Conservation (phyloP, 768 basidiomycete species). For the Boletellus ananas region DNA sequence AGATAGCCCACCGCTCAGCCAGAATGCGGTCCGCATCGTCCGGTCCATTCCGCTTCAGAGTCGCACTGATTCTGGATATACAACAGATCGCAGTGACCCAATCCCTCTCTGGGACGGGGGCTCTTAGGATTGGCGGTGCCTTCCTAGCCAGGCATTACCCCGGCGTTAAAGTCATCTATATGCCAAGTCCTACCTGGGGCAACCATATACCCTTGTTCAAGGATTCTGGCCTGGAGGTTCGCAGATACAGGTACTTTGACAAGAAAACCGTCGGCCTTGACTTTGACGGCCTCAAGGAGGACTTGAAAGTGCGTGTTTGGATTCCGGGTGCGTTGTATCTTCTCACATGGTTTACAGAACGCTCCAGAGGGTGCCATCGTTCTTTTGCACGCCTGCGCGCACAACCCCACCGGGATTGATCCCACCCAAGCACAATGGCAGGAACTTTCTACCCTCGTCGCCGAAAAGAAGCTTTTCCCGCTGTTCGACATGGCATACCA, state of each 20-base stretch:
- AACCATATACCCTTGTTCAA: constrained; percentile 94
- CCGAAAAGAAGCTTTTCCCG: constrained; percentile 89
- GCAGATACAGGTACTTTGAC: constrained; percentile 91
- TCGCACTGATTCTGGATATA: not conserved
- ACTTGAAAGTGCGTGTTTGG: constrained; percentile 65
- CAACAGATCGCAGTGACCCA: constrained; percentile 82
- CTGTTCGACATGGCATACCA: constrained; percentile 99
- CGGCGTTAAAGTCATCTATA: constrained; percentile 81
- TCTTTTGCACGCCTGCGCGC: constrained; percentile 93
- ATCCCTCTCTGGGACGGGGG: constrained; percentile 97
- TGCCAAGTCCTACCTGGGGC: constrained; percentile 94
- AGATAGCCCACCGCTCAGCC: constrained; percentile 67
- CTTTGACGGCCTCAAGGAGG: constrained; percentile 85
- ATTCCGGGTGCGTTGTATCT: not conserved
- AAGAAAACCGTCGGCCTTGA: constrained; percentile 89
- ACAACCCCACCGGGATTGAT: constrained; percentile 99
- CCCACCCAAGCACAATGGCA: constrained; percentile 92
- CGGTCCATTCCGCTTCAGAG: not conserved
- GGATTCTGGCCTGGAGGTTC: constrained; percentile 92
- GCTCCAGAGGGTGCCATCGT: constrained; percentile 81
- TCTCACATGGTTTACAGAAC: constrained; percentile 35
- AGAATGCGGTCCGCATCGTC: constrained; percentile 62
- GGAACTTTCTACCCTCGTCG: constrained; percentile 80
- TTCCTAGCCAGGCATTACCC: constrained; percentile 91
- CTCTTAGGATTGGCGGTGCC: constrained; percentile 89